Conservation (phyloP, 192 early-diverging fungal species). For the Coemansia sp. region DNA sequence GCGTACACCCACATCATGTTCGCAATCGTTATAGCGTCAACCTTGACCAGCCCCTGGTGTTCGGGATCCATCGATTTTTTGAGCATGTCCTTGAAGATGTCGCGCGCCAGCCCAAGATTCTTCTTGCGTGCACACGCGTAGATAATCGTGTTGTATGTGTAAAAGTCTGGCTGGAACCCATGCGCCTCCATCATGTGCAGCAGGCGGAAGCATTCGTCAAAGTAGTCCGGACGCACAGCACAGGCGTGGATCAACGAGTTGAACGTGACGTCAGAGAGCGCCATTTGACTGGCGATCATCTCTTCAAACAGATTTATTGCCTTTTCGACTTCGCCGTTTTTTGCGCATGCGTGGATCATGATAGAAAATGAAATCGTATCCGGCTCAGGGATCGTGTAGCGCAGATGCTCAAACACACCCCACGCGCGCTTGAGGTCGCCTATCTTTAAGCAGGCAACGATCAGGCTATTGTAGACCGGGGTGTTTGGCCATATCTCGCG, state of each 20-base stretch:
- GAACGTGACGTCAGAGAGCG: conserved; percentile 83
- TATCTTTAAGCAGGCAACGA: conserved; percentile 77
- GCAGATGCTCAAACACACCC: conserved; percentile 88
- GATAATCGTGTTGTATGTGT: conserved; percentile 84
- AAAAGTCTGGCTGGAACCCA: conserved; percentile 78
- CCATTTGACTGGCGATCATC: conserved; percentile 72
- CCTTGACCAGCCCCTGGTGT: conserved; percentile 51
- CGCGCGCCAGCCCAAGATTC: conserved; percentile 72
- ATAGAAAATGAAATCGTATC: conserved; percentile 79
- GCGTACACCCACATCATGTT: conserved; percentile 75
- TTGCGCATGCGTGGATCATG: conserved; percentile 93
- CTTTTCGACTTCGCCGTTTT: conserved; percentile 80
- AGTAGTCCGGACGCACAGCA: conserved; percentile 78
- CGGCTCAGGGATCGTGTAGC: conserved; percentile 72
- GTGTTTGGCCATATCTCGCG: conserved; percentile 58
- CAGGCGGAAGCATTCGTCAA: conserved; percentile 77
- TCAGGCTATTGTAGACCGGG: conserved; percentile 77
- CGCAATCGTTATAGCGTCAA: conserved; percentile 64
- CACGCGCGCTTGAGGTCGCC: conserved; percentile 80
- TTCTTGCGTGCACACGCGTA: conserved; percentile 71
- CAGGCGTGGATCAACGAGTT: conserved; percentile 88
- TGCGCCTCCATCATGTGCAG: conserved; percentile 81
- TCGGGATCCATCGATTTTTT: conserved; percentile 47
- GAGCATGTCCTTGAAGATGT: conserved; percentile 64
- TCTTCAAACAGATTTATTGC: conserved; percentile 92